Evolutionary conservation across 352 stramenopile genomes (phyloP).

Genomic region (Blastocystis sp.): DNA sequence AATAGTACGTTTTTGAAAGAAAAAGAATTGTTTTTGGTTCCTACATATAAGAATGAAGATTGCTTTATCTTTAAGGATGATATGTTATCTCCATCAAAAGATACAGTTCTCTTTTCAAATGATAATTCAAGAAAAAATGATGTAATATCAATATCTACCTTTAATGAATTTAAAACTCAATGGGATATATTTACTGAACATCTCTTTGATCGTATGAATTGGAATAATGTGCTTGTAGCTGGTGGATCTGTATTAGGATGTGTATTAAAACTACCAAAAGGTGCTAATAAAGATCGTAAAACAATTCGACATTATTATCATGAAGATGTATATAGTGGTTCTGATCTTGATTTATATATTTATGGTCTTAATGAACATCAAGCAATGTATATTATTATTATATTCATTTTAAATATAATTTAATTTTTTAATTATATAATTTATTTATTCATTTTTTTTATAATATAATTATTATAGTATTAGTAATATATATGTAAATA

Average conservation of each 20-base stretch:
- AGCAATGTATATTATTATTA: conserved; percentile 15
- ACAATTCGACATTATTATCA: conserved; percentile 44
- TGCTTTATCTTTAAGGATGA: conserved; percentile 36
- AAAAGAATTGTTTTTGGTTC: conserved; percentile 39
- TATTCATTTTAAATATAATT: too few relatives aligned
- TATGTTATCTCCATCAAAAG: conserved; percentile 29
- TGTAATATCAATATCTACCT: conserved; percentile 1
- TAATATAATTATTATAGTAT: too few relatives aligned
- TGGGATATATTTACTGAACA: conserved; percentile 41
- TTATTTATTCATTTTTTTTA: too few relatives aligned
- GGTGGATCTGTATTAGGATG: conserved; percentile 42
- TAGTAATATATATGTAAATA: too few relatives aligned
- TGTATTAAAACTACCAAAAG: conserved; percentile 39
- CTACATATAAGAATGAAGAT: conserved; percentile 40
- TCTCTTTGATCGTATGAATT: conserved; percentile 41
- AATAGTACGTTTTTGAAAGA: conserved; percentile 41
- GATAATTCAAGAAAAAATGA: too few relatives aligned
- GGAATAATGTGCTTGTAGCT: conserved; percentile 43
- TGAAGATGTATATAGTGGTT: conserved; percentile 40
- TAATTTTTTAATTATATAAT: too few relatives aligned
- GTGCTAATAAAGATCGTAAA: conserved; percentile 37
- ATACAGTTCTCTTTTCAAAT: too few relatives aligned
- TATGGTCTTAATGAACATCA: conserved; percentile 43
- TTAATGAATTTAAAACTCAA: conserved; percentile 38
- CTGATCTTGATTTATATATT: conserved; percentile 45